phyloP scores from a whole-genome alignment of 2,329 filamentous ascomycete genomes.

The Dichotomopilus funicola region DNA sequence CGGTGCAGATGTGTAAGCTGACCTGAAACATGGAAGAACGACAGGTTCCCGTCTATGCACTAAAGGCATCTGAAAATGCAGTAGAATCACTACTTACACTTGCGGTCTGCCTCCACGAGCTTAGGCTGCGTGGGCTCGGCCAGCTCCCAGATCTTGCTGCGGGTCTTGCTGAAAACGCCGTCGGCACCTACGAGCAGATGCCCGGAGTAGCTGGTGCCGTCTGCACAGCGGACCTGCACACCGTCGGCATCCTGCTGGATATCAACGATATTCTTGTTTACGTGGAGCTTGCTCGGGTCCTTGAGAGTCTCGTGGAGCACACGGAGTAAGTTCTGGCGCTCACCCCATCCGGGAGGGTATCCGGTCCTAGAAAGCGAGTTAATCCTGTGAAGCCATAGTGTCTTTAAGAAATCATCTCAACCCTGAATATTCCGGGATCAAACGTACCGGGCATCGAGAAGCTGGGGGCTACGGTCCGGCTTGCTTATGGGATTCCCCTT shows the following conservation, averaged over 20 bases:
- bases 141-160: conserved; percentile 30
- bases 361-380: conserved; percentile 16
- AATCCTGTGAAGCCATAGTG: neutral
- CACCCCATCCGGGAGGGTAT: conserved; percentile 25
- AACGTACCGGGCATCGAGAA: conserved; percentile 6
- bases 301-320: conserved; percentile 28
- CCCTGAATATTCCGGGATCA: too few species aligned
- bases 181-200: conserved; percentile 38
- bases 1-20: neutral
- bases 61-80: too few species aligned
- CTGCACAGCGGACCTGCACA: conserved; percentile 28
- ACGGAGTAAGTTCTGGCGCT: conserved; percentile 31
- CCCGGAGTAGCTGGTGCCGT: conserved; percentile 30
- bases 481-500: conserved; percentile 18
- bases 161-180: conserved; percentile 35
- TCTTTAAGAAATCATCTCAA: too few species aligned
- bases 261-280: conserved; percentile 24
- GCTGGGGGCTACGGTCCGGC: conserved; percentile 18
- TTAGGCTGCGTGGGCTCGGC: conserved; percentile 16
- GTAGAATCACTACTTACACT: conserved; percentile 1
- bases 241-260: conserved; percentile 21
- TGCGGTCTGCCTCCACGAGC: conserved; percentile 4
- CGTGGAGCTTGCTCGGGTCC: conserved; percentile 25
- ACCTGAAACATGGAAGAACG: too few species aligned
- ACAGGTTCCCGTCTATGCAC: too few species aligned